phyloP scores from a whole-genome alignment of 305 asterid genomes.

The Vinca major region DNA sequence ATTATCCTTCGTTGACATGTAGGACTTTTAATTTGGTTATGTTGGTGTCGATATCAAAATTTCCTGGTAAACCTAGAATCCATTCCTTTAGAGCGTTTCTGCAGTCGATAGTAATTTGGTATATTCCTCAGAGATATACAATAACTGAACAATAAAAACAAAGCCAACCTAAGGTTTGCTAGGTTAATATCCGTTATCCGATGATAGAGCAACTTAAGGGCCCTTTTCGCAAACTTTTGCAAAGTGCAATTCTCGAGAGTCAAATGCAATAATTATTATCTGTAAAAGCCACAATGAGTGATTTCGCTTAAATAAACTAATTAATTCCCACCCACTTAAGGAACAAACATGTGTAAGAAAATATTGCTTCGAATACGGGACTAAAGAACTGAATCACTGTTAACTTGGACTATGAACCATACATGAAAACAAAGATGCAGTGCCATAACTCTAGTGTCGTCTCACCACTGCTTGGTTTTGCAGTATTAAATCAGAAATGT shows the following conservation, averaged over 20 bases:
- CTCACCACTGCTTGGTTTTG: background rate
- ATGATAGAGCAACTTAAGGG: background rate
- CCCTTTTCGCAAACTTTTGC: background rate
- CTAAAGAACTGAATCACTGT: background rate
- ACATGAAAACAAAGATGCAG: background rate
- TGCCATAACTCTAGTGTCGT: background rate
- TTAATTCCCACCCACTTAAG: background rate
- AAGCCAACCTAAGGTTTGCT: background rate
- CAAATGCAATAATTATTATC: background rate
- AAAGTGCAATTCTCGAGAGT: background rate
- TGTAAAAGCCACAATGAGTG: background rate
- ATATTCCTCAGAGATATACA: background rate
- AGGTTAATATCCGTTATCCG: background rate
- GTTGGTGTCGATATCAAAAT: background rate
- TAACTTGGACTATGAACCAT: background rate
- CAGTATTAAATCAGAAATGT: background rate
- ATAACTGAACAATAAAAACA: background rate
- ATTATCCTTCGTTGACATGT: background rate
- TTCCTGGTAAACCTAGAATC: background rate
- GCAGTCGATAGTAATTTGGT: background rate
- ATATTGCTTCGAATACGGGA: background rate
- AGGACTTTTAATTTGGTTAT: background rate
- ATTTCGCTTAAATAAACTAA: background rate
- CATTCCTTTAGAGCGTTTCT: background rate
- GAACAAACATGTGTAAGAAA: background rate